These are phyloP conservation scores for Debaryomyces subglobosus DNA, from an alignment of 1,139 yeast species.

Conservation along the genomic window DNA sequence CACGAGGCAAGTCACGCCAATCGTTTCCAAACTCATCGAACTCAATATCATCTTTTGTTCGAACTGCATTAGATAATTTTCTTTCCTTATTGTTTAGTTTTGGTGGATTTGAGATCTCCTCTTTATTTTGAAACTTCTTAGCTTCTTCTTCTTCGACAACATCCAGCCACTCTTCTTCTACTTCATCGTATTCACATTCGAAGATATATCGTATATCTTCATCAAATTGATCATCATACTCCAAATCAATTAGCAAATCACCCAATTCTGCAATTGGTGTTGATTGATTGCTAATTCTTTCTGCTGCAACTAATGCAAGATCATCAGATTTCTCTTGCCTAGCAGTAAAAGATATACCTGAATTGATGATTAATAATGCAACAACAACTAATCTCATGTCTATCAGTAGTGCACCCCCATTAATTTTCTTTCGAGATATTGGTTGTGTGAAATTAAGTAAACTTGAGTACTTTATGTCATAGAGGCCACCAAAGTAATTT, in stretches of 20 bases:
- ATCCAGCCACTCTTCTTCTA: conserved; percentile 35
- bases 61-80: conserved; percentile 32
- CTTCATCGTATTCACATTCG: conserved; percentile 55
- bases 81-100: conserved; percentile 3
- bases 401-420: conserved; percentile 58
- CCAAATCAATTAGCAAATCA: conserved; percentile 57
- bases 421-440: conserved; percentile 55
- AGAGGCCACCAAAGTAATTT: conserved; percentile 36
- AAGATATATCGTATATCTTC: conserved; percentile 75
- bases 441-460: conserved; percentile 63
- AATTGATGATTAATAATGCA: conserved; percentile 30
- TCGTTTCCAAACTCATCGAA: conserved; percentile 64
- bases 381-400: conserved; percentile 50
- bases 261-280: conserved; percentile 47
- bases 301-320: conserved; percentile 12
- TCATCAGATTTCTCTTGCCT: conserved; percentile 17
- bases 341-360: conserved; percentile 26
- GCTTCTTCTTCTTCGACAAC: conserved; percentile 25
- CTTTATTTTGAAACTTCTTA: conserved; percentile 10
- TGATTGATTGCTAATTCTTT: conserved; percentile 25
- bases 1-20: conserved; percentile 72
- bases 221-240: conserved; percentile 69
- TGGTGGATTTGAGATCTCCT: not conserved
- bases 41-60: conserved; percentile 38
- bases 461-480: conserved; percentile 59